Percentiles rank a stretch among this genome's conserved stretches.
Evolutionary conservation across 164 flowering plant species (phyloP).

Genomic region (grape (Vitis vinifera)): DNA sequence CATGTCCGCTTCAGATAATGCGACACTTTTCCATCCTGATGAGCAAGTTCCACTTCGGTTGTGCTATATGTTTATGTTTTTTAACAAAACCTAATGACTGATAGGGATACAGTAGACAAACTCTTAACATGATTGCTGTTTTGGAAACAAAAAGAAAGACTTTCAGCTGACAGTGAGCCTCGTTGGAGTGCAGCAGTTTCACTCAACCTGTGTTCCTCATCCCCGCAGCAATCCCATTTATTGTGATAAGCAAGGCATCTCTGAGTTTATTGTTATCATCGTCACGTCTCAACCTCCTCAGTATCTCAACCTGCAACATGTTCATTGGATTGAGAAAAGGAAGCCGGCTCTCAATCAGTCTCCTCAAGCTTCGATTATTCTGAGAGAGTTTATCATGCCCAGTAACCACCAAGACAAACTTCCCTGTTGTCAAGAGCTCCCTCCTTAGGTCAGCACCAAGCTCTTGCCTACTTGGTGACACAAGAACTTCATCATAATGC

Average conservation of each 20-base stretch:
- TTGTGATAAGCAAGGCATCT: conserved; percentile 89
- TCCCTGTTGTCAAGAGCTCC: conserved; percentile 67
- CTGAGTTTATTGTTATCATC: conserved; percentile 71
- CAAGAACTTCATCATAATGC: conserved; percentile 86
- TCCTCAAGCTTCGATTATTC: conserved; percentile 68
- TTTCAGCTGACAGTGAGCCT: not conserved
- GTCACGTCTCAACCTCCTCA: conserved; percentile 76
- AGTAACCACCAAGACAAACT: conserved; percentile 66
- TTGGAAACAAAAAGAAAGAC: too few species aligned
- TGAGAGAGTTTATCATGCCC: conserved; percentile 76
- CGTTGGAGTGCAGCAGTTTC: not conserved
- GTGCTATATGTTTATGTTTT: too few species aligned
- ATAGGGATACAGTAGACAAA: too few species aligned
- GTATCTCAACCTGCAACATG: conserved; percentile 84
- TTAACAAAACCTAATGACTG: too few species aligned
- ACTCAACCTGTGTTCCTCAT: conserved; percentile 92
- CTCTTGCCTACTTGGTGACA: conserved; percentile 56
- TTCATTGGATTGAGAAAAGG: conserved; percentile 86
- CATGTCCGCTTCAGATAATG: too few species aligned
- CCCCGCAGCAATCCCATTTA: conserved; percentile 96
- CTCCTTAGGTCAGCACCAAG: conserved; percentile 70
- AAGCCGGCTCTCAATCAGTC: conserved; percentile 81
- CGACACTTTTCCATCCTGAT: too few species aligned
- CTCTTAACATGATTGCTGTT: too few species aligned
- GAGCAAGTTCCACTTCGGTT: too few species aligned